Evolutionary conservation across 169 alveolate genomes (phyloP), one percentile per base, ranked within the genome.

Genomic region (Cryptosporidium ryanae): DNA sequence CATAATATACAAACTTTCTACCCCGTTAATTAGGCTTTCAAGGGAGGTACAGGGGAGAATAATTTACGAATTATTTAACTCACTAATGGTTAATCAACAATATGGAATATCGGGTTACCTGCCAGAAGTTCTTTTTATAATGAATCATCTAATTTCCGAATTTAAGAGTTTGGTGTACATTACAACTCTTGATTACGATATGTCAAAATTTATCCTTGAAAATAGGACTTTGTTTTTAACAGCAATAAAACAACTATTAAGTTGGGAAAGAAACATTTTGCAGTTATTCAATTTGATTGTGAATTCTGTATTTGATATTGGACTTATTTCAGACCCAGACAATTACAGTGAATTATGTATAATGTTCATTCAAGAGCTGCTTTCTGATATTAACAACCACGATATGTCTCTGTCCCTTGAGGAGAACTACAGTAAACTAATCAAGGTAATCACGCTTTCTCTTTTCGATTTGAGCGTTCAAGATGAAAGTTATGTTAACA

Each of bases 231-330:
- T 1, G 7, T 76, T 76, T 34, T 38, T 59, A 5, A 18, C 38
- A 18, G 57, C 76, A 4, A 55, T 76, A 32, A 44, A 55, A 43
- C 71, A 43, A 18, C 38, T 76, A 31, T 38, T 59, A 8, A 59
- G 43, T 17, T 76, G 87, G 87, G 64, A 76, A 15, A 38, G 87
- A 34, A 64, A 76, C 2, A 44, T 76, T 59, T 46, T 76, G 15
- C 71, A 76, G 27, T 18, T 61, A 21, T 34, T 61, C 21, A 25
- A 43, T 38, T 25, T 76, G 25, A 76, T 76, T 54, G 59, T 65
- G 8, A 76, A 34, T 17, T 76, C 87, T 2, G 43, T 76, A 10
- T 15, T 76, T 13, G 38, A 61, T 59, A 23, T 76, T 76, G 83
- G 57, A 49, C 3, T 68, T 8, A 49, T n/a, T 27, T 54, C 29